Percentiles rank a stretch among this genome's conserved stretches.
These are phyloP conservation scores for Candida endomychidarum DNA, from an alignment of 805 yeast species.

Conservation along the genomic window DNA sequence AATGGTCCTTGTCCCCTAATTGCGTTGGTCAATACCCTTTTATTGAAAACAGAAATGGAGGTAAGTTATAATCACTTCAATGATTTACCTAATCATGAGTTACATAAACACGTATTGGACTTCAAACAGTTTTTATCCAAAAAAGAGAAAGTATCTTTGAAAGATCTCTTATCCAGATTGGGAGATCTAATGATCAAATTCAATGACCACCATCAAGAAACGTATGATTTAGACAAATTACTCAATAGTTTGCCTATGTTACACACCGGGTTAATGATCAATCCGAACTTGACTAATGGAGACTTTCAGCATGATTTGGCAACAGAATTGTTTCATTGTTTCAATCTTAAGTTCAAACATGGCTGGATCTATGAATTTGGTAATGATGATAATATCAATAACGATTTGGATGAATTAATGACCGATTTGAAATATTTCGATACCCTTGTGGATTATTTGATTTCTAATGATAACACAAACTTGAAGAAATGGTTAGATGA, in stretches of 20 bases:
- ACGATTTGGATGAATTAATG: conserved; percentile 6
- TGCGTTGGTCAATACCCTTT: conserved; percentile 69
- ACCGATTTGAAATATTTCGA: conserved; percentile 37
- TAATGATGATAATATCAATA: neutral
- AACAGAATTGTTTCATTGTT: conserved; percentile 55
- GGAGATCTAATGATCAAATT: conserved; percentile 16
- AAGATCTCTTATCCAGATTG: conserved; percentile 12
- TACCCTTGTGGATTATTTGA: conserved; percentile 55
- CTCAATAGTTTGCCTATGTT: conserved; percentile 60
- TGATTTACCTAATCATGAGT: conserved; percentile 7
- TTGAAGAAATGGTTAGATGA: conserved; percentile 43
- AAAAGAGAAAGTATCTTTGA: conserved; percentile 3
- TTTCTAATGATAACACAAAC: conserved; percentile 22
- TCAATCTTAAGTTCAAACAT: conserved; percentile 65
- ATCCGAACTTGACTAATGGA: conserved; percentile 61
- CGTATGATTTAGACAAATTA: conserved; percentile 31
- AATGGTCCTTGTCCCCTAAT: conserved; percentile 91
- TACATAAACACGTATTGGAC: neutral
- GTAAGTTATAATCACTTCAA: conserved; percentile 10
- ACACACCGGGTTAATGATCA: conserved; percentile 68
- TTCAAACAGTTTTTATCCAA: conserved; percentile 8
- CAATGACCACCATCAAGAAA: conserved; percentile 3
- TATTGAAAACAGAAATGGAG: conserved; percentile 47
- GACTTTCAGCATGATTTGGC: conserved; percentile 52
- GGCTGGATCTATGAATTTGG: conserved; percentile 61